Evolutionary conservation across 805 yeast genomes (phyloP).

Genomic region (Teunomyces atbi): DNA sequence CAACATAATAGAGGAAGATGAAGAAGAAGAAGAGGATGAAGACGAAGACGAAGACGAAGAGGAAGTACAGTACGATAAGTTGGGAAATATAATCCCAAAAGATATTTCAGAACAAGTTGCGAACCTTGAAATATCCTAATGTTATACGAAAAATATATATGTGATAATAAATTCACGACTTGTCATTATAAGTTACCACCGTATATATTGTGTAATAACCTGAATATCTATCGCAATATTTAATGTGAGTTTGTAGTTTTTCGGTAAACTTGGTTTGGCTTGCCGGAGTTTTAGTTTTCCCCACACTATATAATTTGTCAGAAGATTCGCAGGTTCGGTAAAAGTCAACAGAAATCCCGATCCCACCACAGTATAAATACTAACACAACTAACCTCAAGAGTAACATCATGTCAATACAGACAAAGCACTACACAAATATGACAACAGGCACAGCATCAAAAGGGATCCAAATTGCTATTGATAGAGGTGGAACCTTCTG

Average conservation of each 20-base stretch:
- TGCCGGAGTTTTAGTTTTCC: not conserved
- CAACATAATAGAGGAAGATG: conserved; percentile 13
- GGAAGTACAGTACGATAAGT: conserved; percentile 17
- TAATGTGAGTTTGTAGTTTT: not conserved
- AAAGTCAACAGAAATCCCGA: not conserved
- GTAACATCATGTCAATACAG: not conserved
- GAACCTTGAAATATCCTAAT: not conserved
- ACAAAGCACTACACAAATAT: not conserved
- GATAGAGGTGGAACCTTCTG: conserved; percentile 87
- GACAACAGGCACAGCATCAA: not conserved
- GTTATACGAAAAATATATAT: not conserved
- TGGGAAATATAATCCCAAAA: conserved; percentile 21
- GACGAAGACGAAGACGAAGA: conserved; percentile 11
- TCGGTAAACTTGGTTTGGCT: not conserved
- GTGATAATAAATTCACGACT: not conserved
- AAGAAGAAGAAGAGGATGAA: conserved; percentile 12
- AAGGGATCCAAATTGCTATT: conserved; percentile 31
- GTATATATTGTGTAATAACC: too few species aligned
- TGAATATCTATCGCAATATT: too few species aligned
- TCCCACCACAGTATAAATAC: not conserved
- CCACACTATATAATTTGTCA: not conserved
- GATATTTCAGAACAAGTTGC: conserved; percentile 4
- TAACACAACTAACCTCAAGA: not conserved
- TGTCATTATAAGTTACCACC: not conserved
- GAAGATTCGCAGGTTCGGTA: not conserved